phyloP scores from a whole-genome alignment of 352 stramenopile genomes.

The Phytophthora cactorum region DNA sequence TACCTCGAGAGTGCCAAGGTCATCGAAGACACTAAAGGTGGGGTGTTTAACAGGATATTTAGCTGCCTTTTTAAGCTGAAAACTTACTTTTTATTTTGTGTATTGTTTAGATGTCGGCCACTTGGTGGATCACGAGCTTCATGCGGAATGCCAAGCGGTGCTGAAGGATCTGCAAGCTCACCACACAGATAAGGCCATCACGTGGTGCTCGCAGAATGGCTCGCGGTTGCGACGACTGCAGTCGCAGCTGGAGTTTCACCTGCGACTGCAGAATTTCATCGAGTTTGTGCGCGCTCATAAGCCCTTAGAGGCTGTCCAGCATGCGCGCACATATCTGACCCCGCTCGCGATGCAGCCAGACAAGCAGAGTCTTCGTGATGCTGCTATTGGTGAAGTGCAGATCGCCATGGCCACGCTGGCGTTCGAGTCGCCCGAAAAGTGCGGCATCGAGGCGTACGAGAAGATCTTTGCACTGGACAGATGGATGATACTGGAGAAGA shows the following conservation, averaged over 20 bases:
- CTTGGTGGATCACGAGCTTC: constrained; percentile 71
- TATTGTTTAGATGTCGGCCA: constrained; percentile 49
- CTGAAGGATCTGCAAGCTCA: constrained; percentile 56
- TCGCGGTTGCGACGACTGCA: constrained; percentile 73
- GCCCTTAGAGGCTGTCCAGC: constrained; percentile 74
- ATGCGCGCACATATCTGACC: constrained; percentile 66
- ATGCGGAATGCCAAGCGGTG: constrained; percentile 63
- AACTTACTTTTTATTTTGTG: constrained; percentile 12
- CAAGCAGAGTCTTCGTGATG: constrained; percentile 49
- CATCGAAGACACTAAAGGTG: constrained; percentile 68
- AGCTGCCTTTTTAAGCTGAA: background rate
- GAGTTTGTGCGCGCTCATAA: constrained; percentile 79
- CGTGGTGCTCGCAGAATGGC: constrained; percentile 77
- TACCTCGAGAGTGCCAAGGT: constrained; percentile 71
- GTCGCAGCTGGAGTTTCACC: constrained; percentile 74
- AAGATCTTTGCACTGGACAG: constrained; percentile 67
- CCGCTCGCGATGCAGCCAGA: constrained; percentile 75
- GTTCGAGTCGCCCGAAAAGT: constrained; percentile 65
- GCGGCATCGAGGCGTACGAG: constrained; percentile 65
- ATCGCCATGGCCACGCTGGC: constrained; percentile 79
- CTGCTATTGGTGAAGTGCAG: constrained; percentile 71
- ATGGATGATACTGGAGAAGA: constrained; percentile 61
- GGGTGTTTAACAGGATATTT: background rate
- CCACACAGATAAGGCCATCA: constrained; percentile 58
- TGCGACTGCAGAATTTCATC: constrained; percentile 80